phyloP scores from a whole-genome alignment of 257 asterid species.

The Petrea volubilis region DNA sequence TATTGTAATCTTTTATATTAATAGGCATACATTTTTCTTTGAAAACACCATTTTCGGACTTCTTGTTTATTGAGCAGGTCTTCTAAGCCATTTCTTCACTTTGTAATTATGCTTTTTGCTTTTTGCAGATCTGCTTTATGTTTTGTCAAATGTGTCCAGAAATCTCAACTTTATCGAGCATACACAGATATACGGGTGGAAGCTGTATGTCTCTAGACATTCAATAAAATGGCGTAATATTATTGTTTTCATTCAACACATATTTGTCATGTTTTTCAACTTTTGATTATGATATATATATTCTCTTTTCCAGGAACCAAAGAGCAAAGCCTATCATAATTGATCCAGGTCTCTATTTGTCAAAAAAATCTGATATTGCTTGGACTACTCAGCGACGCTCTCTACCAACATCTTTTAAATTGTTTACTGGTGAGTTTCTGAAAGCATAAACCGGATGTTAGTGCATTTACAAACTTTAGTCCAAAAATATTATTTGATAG shows the following conservation, averaged over 20 bases:
- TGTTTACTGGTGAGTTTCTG: conserved; percentile 76
- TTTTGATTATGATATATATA: conserved; percentile 2
- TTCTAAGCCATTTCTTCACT: no score
- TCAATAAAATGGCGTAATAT: not conserved
- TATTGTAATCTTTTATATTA: no score
- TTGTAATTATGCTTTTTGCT: not conserved
- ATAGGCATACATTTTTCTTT: no score
- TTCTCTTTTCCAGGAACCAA: conserved; percentile 74
- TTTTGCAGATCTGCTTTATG: conserved; percentile 86
- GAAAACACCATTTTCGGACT: no score
- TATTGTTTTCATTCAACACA: not conserved
- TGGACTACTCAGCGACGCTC: conserved; percentile 92
- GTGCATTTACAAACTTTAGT: not conserved
- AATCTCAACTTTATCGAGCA: conserved; percentile 91
- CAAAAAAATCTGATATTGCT: conserved; percentile 86
- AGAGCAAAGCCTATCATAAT: conserved; percentile 90
- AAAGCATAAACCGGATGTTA: not conserved
- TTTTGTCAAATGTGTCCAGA: conserved; percentile 81
- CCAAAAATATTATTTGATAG: no score
- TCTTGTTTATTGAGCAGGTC: no score
- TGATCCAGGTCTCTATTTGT: conserved; percentile 94
- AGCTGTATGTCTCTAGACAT: conserved; percentile 63
- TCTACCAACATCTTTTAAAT: conserved; percentile 78
- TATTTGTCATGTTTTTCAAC: conserved; percentile 3
- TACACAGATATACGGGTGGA: conserved; percentile 88